Percentiles rank a stretch among this genome's conserved stretches.
Conservation (phyloP, 768 basidiomycete species). For the Cystoderma amianthinum region DNA sequence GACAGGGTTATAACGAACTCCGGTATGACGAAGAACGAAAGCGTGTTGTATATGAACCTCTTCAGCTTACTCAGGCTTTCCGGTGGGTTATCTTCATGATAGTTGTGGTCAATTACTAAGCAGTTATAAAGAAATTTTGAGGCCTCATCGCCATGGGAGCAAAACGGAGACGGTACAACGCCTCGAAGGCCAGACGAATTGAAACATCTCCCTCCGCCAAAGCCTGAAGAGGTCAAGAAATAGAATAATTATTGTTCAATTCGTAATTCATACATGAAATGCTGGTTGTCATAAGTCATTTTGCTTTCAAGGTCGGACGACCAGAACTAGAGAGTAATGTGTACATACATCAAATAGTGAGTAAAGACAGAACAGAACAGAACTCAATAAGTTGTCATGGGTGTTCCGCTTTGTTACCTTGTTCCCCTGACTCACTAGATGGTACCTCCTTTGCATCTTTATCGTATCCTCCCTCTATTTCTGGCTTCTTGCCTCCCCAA, state of each 20-base stretch:
- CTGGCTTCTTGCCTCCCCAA: constrained; percentile 43
- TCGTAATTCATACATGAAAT: neutral
- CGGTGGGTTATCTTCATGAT: constrained; percentile 42
- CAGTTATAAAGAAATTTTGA: constrained; percentile 92
- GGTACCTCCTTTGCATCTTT: constrained; percentile 11
- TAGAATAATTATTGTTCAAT: constrained; percentile 22
- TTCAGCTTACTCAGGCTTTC: constrained; percentile 98
- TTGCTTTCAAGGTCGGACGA: too few relatives aligned
- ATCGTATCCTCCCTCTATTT: constrained; percentile 14
- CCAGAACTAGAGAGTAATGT: too few relatives aligned
- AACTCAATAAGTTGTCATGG: too few relatives aligned
- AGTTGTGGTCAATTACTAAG: neutral
- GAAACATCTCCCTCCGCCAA: constrained; percentile 70
- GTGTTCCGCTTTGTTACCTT: too few relatives aligned
- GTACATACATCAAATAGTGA: too few relatives aligned
- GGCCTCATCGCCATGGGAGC: constrained; percentile 92
- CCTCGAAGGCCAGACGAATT: constrained; percentile 59
- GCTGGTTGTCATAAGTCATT: neutral
- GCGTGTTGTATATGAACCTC: constrained; percentile 94
- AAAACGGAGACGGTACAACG: constrained; percentile 62
- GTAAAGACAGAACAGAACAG: too few relatives aligned
- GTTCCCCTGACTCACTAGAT: constrained; percentile 15
- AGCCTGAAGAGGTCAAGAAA: constrained; percentile 78
- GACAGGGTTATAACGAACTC: constrained; percentile 94
- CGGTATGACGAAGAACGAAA: constrained; percentile 98